Percentiles rank a stretch among this genome's conserved stretches.
phyloP scores from a whole-genome alignment of 140 eudicot genomes.

The Oenanthe javanica region DNA sequence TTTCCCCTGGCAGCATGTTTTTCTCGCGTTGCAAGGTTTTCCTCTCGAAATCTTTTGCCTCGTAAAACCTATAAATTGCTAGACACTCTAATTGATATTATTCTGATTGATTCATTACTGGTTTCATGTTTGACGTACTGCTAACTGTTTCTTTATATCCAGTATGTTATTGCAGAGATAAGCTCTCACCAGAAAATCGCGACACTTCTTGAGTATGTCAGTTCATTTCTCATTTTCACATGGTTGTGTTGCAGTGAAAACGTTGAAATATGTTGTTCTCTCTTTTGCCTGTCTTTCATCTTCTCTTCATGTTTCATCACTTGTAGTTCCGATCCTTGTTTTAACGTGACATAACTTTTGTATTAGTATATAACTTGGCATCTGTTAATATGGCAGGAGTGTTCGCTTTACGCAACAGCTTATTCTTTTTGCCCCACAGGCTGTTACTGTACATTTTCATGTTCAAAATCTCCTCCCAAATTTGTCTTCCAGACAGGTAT shows the following conservation, averaged over 20 bases:
- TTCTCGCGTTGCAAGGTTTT: constrained; percentile 97
- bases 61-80: not conserved
- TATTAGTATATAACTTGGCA: not conserved
- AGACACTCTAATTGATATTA: not conserved
- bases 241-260: not conserved
- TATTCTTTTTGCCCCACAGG: constrained; percentile 99
- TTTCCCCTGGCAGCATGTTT: constrained; percentile 92
- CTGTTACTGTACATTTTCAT: constrained; percentile 89
- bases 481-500: constrained; percentile 95
- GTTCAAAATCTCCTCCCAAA: constrained; percentile 82
- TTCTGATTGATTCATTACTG: not conserved
- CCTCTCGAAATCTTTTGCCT: not conserved
- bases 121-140: constrained; percentile 6
- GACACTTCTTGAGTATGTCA: constrained; percentile 81
- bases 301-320: constrained; percentile 2
- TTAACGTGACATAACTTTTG: not conserved
- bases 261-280: not conserved
- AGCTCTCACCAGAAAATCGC: constrained; percentile 88
- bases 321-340: not conserved
- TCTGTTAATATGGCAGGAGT: constrained; percentile 43
- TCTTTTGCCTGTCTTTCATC: not conserved
- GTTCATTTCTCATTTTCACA: constrained; percentile 6
- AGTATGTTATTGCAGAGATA: constrained; percentile 96
- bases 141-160: constrained; percentile 21
- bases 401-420: constrained; percentile 96